Evolutionary conservation across 306 rosid species (phyloP).

Genomic region (Arachis stenosperma): DNA sequence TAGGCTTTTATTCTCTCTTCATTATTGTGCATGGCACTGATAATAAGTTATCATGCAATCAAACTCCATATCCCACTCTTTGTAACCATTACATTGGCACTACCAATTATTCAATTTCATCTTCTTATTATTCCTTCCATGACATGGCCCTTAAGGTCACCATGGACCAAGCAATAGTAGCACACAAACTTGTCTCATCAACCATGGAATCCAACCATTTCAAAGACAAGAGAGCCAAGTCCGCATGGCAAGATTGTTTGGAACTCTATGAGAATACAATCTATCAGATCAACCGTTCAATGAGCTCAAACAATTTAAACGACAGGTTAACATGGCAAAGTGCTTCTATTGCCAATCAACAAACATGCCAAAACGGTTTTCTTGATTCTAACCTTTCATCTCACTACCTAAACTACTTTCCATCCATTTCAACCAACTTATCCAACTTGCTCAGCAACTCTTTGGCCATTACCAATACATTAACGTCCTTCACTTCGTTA

Average conservation of each 20-base stretch:
- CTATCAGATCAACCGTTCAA: conserved; percentile 58
- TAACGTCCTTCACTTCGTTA: too few species aligned
- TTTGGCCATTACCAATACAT: conserved; percentile 35
- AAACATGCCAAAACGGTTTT: conserved; percentile 80
- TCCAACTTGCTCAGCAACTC: conserved; percentile 76
- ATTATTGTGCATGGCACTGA: too few species aligned
- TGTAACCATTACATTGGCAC: too few species aligned
- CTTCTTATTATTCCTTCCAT: conserved; percentile 42
- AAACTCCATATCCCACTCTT: too few species aligned
- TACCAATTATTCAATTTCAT: too few species aligned
- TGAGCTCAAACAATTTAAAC: conserved; percentile 37
- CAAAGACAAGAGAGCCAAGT: conserved; percentile 44
- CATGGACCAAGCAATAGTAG: conserved; percentile 66
- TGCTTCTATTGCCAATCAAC: conserved; percentile 76
- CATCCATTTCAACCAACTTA: conserved; percentile 59
- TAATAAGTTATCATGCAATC: too few species aligned
- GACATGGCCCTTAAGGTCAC: conserved; percentile 54
- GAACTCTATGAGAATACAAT: conserved; percentile 76
- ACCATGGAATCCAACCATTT: conserved; percentile 49
- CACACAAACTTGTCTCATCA: conserved; percentile 53
- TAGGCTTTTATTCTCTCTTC: too few species aligned
- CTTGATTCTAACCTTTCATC: conserved; percentile 49
- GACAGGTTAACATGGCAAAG: conserved; percentile 70
- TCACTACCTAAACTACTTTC: conserved; percentile 44
- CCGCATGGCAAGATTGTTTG: conserved; percentile 73